Evolutionary conservation across 2,329 filamentous ascomycete species (phyloP).

Genomic region (Colletotrichum theobromicola): DNA sequence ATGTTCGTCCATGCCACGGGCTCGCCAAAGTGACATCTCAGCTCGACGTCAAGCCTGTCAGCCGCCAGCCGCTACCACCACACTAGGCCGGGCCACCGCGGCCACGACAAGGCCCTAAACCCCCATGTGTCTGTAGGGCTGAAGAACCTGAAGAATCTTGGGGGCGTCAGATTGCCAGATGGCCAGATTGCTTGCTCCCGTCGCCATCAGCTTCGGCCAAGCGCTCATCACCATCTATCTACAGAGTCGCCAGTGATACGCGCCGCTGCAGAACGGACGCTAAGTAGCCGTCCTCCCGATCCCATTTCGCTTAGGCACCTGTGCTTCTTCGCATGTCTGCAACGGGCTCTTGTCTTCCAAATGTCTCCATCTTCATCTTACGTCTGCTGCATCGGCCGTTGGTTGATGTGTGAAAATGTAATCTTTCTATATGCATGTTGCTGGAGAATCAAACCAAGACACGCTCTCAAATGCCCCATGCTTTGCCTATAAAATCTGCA

Average conservation of each 20-base stretch:
- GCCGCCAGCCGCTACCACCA: neutral
- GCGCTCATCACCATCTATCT: neutral
- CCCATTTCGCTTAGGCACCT: neutral
- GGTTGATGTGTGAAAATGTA: neutral
- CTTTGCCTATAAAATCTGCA: neutral
- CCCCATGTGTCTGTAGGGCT: slow-evolving; percentile 9
- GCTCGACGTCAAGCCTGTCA: neutral
- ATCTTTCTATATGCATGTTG: neutral
- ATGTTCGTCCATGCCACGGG: neutral
- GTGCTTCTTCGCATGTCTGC: neutral
- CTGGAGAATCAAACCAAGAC: slow-evolving; percentile 6
- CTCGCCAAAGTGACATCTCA: neutral
- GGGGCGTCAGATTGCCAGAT: neutral
- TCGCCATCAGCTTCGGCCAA: neutral
- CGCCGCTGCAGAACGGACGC: neutral
- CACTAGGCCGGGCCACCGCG: neutral
- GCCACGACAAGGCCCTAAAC: neutral
- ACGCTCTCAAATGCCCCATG: slow-evolving; percentile 7
- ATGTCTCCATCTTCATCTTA: neutral
- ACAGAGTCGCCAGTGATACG: neutral
- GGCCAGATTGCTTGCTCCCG: neutral
- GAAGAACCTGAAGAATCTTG: neutral
- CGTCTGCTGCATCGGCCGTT: neutral
- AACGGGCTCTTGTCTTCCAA: neutral
- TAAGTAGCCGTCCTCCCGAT: neutral